Evolutionary conservation across 768 basidiomycete species (phyloP), one percentile per base, ranked within the genome.

Genomic region (Podaxis sp.): DNA sequence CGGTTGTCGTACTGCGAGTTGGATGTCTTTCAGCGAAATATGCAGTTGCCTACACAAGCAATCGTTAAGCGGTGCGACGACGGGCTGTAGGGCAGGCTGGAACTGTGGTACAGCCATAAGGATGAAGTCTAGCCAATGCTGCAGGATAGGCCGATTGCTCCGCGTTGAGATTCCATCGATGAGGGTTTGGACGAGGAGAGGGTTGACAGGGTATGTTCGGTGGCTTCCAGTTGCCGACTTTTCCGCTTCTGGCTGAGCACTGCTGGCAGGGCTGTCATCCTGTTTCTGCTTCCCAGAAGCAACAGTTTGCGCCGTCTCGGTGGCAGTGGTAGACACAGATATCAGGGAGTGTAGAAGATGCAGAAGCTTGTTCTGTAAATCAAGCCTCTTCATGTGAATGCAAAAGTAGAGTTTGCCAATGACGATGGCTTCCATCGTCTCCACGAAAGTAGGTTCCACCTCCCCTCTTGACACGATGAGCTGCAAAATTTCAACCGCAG

Each of bases 121-220:
- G 63, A 98, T 82, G 72, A 99, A 98, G 71, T 98, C 96, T 27
- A 98, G 80, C 96, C 96, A 98, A 68, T 97, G 93, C 69, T 97
- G 96, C 33, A 96, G 73, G 25, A 96, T 83, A 1, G 93, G 82
- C 29, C 88, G 85, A 74, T 96, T 97, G 33, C 82, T 74, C 9
- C 80, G 76, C 4, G 79, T 72, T 11, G 87, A 78, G 52, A 98
- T 85, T 2, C 93, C 96, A 69, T 96, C 93, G 17, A 90, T 78
- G 22, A 98, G 77, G 0, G 90, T 87, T 66, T 90, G 91, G 0
- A 90, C 81, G 27, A 97, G 74, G 47, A 94, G 81, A 0, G 90
- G 84, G 68, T 89, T 91, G 55, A 90, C 73, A 9, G 83, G 75
- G 67, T 88, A 84, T 7, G 46, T 47, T 6, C 61, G 76, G 53